Base-by-base conservation (phyloP, 257 asterid genomes). In the Perilla frutescens region DNA sequence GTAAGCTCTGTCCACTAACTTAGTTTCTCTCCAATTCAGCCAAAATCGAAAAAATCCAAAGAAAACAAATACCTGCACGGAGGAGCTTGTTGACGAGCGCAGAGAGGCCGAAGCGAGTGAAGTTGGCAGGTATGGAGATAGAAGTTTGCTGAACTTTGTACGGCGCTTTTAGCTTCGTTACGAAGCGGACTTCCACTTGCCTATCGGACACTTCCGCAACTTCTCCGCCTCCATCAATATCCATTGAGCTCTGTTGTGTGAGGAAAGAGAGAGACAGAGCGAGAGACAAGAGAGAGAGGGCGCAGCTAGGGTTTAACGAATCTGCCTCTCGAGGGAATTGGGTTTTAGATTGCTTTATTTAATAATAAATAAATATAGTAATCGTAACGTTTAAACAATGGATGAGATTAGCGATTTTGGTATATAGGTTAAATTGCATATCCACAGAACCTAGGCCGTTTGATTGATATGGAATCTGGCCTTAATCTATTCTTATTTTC, bases 141-240 rank as follows among this genome's bases (percentile, higher is more conserved):
- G 97, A 82, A 65, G 76, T 43, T n/a, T 80, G 81, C 65, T 86
- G 87, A 26, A 75, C 79, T 67, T 82, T 84, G 71, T 85, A 88
- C 32, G 87, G 91, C 0, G 81, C 76, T 58, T 84, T 82, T 59
- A 92, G 84, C 83, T 87, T 90, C 67, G 97, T 92, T 1, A 86
- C 76, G 75, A 92, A 92, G 57, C 96, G 91, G 55, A 90, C 97
- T 67, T 88, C 90, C 64, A 92, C 81, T 49, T 93, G 88, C 79
- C 86, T 81, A 59, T 85, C 54, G 12, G 84, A 67, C 41, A 78
- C 84, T 68, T 84, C 96, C 44, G 26, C 76, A 4, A 80, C 84
- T 11, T 68, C 90, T 12, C 47, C 80, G 50, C 66, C 80, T 12
- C 81, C 89, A 59, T 85, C 91, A 14, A 79, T 72, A 54, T 81